A percentile compares a stretch with the other conserved stretches of the same genome.
phyloP scores from a whole-genome alignment of 768 basidiomycete genomes.

The Lepiota venenata region DNA sequence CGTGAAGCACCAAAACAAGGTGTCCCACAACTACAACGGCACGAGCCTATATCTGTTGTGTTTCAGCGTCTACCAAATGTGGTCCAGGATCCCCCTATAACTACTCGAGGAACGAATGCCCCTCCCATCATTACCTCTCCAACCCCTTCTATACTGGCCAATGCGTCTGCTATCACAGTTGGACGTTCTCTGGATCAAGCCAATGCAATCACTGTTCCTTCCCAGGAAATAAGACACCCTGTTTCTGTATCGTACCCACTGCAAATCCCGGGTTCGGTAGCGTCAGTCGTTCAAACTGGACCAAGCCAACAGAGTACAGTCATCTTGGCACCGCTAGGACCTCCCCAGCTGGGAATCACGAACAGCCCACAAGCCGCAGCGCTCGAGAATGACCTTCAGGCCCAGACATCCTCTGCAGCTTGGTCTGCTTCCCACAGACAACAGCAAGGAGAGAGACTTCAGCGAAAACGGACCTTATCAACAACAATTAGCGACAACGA shows the following conservation, averaged over 20 bases:
- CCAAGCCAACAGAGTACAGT: slow-evolving; percentile 2
- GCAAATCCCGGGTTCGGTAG: background rate
- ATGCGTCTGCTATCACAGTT: background rate
- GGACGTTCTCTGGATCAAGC: background rate
- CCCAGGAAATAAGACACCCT: background rate
- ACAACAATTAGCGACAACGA: slow-evolving; percentile 13
- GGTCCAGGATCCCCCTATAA: background rate
- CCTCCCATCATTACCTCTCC: background rate
- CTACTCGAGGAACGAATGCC: background rate
- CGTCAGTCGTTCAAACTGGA: background rate
- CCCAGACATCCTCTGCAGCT: background rate
- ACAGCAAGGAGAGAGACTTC: slow-evolving; percentile 3
- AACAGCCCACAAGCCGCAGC: background rate
- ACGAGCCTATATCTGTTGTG: background rate
- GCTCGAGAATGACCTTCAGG: slow-evolving; percentile 3
- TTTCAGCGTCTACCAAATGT: background rate
- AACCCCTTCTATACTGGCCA: slow-evolving; percentile 4
- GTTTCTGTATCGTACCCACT: background rate
- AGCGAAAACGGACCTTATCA: slow-evolving; percentile 18
- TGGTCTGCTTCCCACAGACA: background rate
- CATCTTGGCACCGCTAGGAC: slow-evolving; percentile 3
- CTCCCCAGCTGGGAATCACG: background rate
- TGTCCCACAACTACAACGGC: background rate
- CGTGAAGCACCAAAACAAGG: background rate
- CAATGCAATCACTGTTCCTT: background rate